Evolutionary conservation across 805 yeast species (phyloP).

Genomic region (Spathaspora girioi): DNA sequence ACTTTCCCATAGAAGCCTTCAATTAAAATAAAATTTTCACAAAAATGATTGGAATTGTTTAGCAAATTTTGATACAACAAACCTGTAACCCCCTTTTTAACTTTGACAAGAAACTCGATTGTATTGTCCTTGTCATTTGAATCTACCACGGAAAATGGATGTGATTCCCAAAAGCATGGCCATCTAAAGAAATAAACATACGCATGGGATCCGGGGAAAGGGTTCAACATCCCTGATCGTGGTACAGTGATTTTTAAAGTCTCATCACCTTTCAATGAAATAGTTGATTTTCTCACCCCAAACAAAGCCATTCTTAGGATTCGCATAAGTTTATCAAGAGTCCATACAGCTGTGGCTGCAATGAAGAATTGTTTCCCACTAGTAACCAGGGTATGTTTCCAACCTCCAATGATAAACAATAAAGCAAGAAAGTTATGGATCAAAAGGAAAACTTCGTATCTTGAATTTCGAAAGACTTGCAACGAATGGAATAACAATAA

Average conservation of each 20-base stretch:
- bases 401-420: constrained; percentile 50
- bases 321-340: constrained; percentile 30
- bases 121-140: constrained; percentile 24
- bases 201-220: constrained; percentile 38
- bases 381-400: constrained; percentile 45
- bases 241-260: constrained; percentile 41
- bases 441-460: constrained; percentile 49
- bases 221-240: constrained; percentile 45
- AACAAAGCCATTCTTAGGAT: constrained; percentile 25
- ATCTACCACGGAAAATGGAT: constrained; percentile 39
- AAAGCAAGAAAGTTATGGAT: constrained; percentile 31
- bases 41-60: constrained; percentile 21
- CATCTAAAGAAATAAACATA: constrained; percentile 38
- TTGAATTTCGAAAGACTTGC: constrained; percentile 45
- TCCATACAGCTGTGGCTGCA: constrained; percentile 35
- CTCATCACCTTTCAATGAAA: constrained; percentile 34
- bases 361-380: constrained; percentile 20
- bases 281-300: constrained; percentile 33
- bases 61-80: constrained; percentile 21
- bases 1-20: constrained; percentile 41
- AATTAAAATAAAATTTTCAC: constrained; percentile 27
- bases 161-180: constrained; percentile 43
- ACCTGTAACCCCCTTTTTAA: constrained; percentile 52
- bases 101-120: constrained; percentile 45
- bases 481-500: constrained; percentile 47